Evolutionary conservation across 1,284 basidiomycete species (phyloP).

Genomic region (Moniliella sp.): DNA sequence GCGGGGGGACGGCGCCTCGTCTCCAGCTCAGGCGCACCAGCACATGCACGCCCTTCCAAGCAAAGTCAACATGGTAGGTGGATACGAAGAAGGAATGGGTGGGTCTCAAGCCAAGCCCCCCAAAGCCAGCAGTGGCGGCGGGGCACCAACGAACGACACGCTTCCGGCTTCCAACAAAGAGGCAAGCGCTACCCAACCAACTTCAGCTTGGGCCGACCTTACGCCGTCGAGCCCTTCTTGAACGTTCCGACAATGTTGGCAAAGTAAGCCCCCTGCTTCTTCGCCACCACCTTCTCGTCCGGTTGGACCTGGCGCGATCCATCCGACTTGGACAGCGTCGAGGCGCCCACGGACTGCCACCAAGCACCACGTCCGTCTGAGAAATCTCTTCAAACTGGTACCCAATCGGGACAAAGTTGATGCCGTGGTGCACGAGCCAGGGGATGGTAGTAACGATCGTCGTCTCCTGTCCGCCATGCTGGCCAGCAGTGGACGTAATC

Average conservation of each 20-base stretch:
- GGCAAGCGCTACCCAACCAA: too few species aligned
- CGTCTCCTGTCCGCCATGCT: slow-evolving; percentile 34
- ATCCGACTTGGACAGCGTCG: slow-evolving; percentile 14
- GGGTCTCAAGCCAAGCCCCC: too few species aligned
- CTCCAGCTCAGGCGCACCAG: too few species aligned
- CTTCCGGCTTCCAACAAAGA: too few species aligned
- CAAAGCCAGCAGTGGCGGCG: too few species aligned
- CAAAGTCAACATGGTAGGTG: too few species aligned
- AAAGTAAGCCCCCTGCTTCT: slow-evolving; percentile 12
- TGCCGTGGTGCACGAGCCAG: slow-evolving; percentile 19
- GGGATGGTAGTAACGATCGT: slow-evolving; percentile 19
- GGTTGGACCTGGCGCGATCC: slow-evolving; percentile 9
- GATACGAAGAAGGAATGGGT: too few species aligned
- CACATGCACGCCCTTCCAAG: too few species aligned
- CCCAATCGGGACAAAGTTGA: slow-evolving; percentile 13
- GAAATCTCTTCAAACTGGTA: slow-evolving; percentile 7
- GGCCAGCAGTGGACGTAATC: slow-evolving; percentile 45
- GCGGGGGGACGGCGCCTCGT: too few species aligned
- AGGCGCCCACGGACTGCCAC: slow-evolving; percentile 11
- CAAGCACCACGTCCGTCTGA: slow-evolving; percentile 7
- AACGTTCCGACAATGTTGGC: slow-evolving; percentile 11
- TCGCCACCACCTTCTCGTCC: slow-evolving; percentile 9
- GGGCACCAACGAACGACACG: too few species aligned
- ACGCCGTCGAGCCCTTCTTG: too few species aligned
- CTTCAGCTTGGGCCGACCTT: too few species aligned